phyloP scores from a whole-genome alignment of 164 flowering plant genomes.

The Vitis amurensis region DNA sequence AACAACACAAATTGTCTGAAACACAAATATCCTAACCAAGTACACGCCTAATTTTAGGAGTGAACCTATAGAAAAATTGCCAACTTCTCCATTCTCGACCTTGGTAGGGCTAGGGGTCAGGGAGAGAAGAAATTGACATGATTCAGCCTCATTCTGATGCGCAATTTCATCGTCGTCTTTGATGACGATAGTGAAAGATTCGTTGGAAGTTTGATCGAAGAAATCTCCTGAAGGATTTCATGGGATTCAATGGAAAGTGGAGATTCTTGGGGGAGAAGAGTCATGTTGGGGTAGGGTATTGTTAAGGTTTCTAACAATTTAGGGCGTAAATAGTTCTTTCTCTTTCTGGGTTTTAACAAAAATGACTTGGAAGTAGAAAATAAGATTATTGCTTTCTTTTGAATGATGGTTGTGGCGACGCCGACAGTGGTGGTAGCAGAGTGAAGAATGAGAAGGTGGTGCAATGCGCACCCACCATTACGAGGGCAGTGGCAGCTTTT shows the following conservation, averaged over 20 bases:
- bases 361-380: constrained; percentile 17
- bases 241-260: constrained; percentile 17
- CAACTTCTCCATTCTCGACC: constrained; percentile 8
- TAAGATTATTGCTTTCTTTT: neutral
- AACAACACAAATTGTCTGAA: constrained; percentile 63
- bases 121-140: constrained; percentile 1
- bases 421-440: neutral
- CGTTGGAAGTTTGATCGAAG: neutral
- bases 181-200: neutral
- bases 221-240: constrained; percentile 7
- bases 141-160: neutral
- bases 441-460: constrained; percentile 18
- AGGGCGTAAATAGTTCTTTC: constrained; percentile 60
- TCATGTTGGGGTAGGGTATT: constrained; percentile 30
- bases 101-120: constrained; percentile 5
- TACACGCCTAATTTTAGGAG: constrained; percentile 34
- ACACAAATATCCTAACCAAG: constrained; percentile 50
- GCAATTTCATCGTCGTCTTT: constrained; percentile 8
- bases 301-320: constrained; percentile 67
- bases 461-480: constrained; percentile 40
- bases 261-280: constrained; percentile 7
- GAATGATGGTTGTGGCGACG: neutral
- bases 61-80: constrained; percentile 24
- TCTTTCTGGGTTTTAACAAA: constrained; percentile 26
- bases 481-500: neutral